A percentile compares a stretch with the other conserved stretches of the same genome.
These are phyloP conservation scores for Entrophospora sp. DNA, from an alignment of 192 early-diverging fungal genomes.

Conservation along the genomic window DNA sequence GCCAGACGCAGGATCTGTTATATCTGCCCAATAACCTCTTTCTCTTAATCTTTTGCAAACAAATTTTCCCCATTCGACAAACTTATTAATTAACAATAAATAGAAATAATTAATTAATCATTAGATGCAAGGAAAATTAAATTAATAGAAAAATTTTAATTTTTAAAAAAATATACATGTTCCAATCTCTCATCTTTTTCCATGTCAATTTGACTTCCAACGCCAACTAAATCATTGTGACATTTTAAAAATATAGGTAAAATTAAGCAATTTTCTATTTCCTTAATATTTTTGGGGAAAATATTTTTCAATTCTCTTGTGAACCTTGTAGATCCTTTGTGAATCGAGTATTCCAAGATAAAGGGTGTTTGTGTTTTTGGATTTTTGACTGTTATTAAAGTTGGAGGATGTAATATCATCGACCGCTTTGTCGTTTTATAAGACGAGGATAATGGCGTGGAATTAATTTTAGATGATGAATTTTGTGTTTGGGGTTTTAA, in stretches of 20 bases:
- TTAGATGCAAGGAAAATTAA: too few relatives aligned
- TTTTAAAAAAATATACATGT: constrained; percentile 44
- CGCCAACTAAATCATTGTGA: constrained; percentile 65
- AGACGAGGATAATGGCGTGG: too few relatives aligned
- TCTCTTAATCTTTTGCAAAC: constrained; percentile 45
- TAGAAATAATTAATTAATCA: too few relatives aligned
- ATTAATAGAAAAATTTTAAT: background rate
- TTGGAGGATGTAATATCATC: too few relatives aligned
- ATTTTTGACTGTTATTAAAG: background rate
- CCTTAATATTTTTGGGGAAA: constrained; percentile 51
- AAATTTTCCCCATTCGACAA: constrained; percentile 60
- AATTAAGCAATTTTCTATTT: constrained; percentile 49
- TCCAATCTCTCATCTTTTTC: constrained; percentile 80
- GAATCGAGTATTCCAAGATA: constrained; percentile 39
- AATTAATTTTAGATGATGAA: too few relatives aligned
- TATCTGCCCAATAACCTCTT: constrained; percentile 75
- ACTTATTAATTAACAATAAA: constrained; percentile 33
- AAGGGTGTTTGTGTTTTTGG: background rate
- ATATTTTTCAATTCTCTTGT: constrained; percentile 59
- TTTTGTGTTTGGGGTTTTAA: too few relatives aligned
- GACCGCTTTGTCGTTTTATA: too few relatives aligned
- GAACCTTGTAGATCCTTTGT: constrained; percentile 42
- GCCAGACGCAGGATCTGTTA: constrained; percentile 88
- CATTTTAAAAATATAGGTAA: constrained; percentile 79
- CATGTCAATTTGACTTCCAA: constrained; percentile 53